Percentiles rank a stretch among this genome's conserved stretches.
These are phyloP conservation scores for Cynara cardunculus DNA, from an alignment of 129 eudicot genomes.

Conservation along the genomic window DNA sequence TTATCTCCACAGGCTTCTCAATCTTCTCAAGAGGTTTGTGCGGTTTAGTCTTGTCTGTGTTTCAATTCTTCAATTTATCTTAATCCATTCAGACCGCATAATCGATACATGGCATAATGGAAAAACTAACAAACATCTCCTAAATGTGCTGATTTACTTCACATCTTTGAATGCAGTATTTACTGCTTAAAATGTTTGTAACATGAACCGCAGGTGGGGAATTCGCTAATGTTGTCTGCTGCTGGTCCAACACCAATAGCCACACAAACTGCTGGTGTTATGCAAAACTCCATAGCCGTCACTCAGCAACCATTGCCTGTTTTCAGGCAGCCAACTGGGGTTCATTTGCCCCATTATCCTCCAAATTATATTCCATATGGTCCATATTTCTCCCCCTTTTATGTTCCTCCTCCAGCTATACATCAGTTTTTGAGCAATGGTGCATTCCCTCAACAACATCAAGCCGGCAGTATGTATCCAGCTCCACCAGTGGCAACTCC, in stretches of 20 bases:
- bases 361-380: constrained; percentile 72
- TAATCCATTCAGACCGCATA: not conserved
- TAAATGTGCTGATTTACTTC: not conserved
- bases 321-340: constrained; percentile 80
- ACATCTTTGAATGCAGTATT: not conserved
- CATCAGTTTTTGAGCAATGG: constrained; percentile 83
- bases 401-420: constrained; percentile 63
- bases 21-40: constrained; percentile 70
- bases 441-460: constrained; percentile 75
- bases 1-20: constrained; percentile 54
- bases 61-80: not conserved
- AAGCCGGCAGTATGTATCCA: constrained; percentile 59
- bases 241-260: constrained; percentile 62
- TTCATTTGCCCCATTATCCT: constrained; percentile 78
- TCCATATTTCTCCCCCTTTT: constrained; percentile 73
- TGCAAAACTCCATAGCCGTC: constrained; percentile 67
- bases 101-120: not conserved
- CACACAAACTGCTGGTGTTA: constrained; percentile 68
- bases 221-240: constrained; percentile 41
- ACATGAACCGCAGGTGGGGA: constrained; percentile 57
- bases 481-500: constrained; percentile 49
- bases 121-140: too few relatives aligned
- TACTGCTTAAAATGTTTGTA: not conserved
- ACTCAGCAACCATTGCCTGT: constrained; percentile 77
- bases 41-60: not conserved